Evolutionary conservation across 768 basidiomycete genomes (phyloP).

Genomic region (Serpula lacrymans): DNA sequence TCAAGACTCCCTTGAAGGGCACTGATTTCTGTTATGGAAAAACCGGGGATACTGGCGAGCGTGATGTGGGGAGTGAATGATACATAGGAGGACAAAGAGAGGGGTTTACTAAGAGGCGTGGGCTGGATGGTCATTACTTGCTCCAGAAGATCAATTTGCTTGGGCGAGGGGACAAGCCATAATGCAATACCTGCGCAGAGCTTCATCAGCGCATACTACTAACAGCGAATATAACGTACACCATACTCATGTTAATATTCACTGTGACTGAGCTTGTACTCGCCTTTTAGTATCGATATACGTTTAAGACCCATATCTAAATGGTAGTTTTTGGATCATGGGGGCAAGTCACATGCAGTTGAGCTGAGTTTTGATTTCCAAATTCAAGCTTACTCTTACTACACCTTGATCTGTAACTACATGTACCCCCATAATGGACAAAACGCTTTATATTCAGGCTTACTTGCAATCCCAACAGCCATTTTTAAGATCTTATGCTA

Average conservation of each 20-base stretch:
- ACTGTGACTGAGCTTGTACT: too few relatives aligned
- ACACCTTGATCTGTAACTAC: too few relatives aligned
- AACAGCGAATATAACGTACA: too few relatives aligned
- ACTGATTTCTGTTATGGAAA: constrained; percentile 13
- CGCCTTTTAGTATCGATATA: too few relatives aligned
- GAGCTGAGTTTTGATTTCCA: too few relatives aligned
- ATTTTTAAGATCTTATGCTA: constrained; percentile 41
- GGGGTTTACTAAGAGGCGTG: constrained; percentile 8
- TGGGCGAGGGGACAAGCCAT: constrained; percentile 65
- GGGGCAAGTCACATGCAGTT: too few relatives aligned
- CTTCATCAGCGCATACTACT: too few relatives aligned
- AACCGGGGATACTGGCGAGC: constrained; percentile 43
- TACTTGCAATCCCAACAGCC: constrained; percentile 50
- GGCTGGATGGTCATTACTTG: constrained; percentile 43
- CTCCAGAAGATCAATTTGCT: constrained; percentile 41
- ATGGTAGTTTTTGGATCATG: too few relatives aligned
- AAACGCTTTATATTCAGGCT: constrained; percentile 36
- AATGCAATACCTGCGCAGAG: constrained; percentile 48
- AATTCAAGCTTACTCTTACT: too few relatives aligned
- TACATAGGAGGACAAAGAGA: constrained; percentile 49
- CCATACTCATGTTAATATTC: too few relatives aligned
- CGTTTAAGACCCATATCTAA: too few relatives aligned
- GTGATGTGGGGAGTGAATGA: constrained; percentile 70
- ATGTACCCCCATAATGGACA: constrained; percentile 17
- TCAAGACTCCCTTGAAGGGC: constrained; percentile 15